Conservation (phyloP, 257 asterid species). For the Penstemon eatonii region DNA sequence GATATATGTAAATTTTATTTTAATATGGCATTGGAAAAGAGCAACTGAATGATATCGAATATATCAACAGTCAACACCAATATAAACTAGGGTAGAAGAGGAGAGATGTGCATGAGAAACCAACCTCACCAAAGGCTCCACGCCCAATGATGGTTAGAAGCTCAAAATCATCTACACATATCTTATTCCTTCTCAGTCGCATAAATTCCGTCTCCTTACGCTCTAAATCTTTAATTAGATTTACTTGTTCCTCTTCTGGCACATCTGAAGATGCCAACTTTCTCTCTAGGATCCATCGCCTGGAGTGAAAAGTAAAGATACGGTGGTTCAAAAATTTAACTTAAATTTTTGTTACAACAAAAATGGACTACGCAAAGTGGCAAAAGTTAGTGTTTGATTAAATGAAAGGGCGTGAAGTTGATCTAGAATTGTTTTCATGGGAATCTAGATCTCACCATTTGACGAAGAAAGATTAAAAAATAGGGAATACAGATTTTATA, state of each 20-base stretch:
- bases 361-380: neutral
- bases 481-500: neutral
- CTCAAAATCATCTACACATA: constrained; percentile 96
- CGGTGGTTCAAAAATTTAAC: constrained; percentile 13
- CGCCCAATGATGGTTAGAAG: constrained; percentile 94
- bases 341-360: neutral
- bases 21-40: constrained; percentile 2
- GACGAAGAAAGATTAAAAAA: neutral
- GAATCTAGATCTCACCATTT: constrained; percentile 14
- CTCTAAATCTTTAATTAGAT: constrained; percentile 84
- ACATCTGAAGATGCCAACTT: constrained; percentile 98
- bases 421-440: constrained; percentile 1
- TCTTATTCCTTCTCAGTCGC: constrained; percentile 91
- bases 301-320: constrained; percentile 35
- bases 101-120: constrained; percentile 30
- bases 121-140: constrained; percentile 98
- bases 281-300: constrained; percentile 93
- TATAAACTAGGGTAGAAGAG: constrained; percentile 20
- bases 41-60: constrained; percentile 13
- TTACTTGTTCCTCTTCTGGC: constrained; percentile 86
- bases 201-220: constrained; percentile 93
- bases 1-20: constrained; percentile 5
- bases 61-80: neutral
- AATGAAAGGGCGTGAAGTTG: constrained; percentile 10
- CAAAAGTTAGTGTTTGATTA: neutral